Conservation (phyloP, 78 protist species). For the Bigelowiella natans region DNA sequence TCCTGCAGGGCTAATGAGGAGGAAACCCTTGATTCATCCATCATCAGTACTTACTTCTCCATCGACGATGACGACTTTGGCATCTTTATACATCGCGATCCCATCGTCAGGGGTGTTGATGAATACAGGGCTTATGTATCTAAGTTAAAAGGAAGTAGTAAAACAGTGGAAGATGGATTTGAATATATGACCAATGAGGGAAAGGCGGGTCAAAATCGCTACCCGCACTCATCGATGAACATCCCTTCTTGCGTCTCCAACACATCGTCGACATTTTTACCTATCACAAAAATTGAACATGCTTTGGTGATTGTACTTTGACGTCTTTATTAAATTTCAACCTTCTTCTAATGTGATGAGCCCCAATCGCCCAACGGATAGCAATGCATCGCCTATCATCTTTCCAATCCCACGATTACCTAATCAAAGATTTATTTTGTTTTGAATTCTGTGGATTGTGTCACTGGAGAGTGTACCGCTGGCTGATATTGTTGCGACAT, state of each 20-base stretch:
- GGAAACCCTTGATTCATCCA: too few relatives aligned
- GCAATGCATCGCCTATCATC: background rate
- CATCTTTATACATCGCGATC: background rate
- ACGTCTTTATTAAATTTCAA: background rate
- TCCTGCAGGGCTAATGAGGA: too few relatives aligned
- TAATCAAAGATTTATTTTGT: too few relatives aligned
- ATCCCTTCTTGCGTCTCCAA: background rate
- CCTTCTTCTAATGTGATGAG: background rate
- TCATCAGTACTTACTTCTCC: background rate
- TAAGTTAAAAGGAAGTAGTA: background rate
- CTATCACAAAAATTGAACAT: background rate
- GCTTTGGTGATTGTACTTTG: too few relatives aligned
- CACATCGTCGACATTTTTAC: background rate
- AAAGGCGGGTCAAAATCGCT: too few relatives aligned
- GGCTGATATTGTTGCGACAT: background rate
- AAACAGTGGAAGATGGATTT: too few relatives aligned
- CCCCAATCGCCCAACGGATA: background rate
- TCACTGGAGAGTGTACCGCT: background rate
- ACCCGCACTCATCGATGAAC: background rate
- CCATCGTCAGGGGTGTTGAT: background rate
- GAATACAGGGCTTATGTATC: background rate
- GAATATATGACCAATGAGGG: too few relatives aligned
- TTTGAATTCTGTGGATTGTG: too few relatives aligned
- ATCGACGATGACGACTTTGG: background rate
- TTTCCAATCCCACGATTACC: background rate